Base-by-base conservation (phyloP, 2,329 filamentous ascomycete species). In the Fusarium tupiense region DNA sequence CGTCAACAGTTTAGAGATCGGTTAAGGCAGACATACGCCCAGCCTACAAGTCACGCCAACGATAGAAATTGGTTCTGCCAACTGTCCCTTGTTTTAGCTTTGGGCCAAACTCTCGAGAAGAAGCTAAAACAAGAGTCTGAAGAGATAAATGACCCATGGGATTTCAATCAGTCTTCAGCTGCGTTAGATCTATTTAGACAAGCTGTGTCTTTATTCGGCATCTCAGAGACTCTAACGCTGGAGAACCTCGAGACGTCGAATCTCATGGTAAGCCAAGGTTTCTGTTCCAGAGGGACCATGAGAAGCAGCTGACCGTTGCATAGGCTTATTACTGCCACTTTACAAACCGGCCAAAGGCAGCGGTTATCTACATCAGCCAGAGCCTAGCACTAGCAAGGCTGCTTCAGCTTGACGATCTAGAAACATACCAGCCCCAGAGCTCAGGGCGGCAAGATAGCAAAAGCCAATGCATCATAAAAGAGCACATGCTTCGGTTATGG, bases 41-140 rank as follows among this genome's bases (percentile, higher is more conserved):
- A 61, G 17, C 43, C 61, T 14, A 29, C 29, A 12, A 38, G 56
- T 14, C 43, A 64, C 7, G 19, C 7, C 20, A 4, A 19, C 19
- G 54, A 61, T 5, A 61, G 35, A n/a, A 61, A 64, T 33, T 61
- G 61, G 61, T 64, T 64, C 20, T 64, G 54, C 12, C n/a, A 16
- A 35, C 4, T 64, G 4, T 64, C 43, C 5, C 22, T 40, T 5
- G 54, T 41, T 17, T 22, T 64, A 12, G 54, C 61, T 9, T 10
- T 64, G 8, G 54, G 41, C 1, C 35, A 41, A 19, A 12, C 35
- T 40, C n/a, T 56, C 5, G 37, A 29, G 2, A 22, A 29, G 11
- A 1, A 29, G 6, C 19, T 8, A 49, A 33, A 47, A 6, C 35
- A 38, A 19, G 26, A 56, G 14, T 19, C 2, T 12, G 10, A 26